Conservation (phyloP, 768 basidiomycete genomes). For the Clitopilus passeckerianus region DNA sequence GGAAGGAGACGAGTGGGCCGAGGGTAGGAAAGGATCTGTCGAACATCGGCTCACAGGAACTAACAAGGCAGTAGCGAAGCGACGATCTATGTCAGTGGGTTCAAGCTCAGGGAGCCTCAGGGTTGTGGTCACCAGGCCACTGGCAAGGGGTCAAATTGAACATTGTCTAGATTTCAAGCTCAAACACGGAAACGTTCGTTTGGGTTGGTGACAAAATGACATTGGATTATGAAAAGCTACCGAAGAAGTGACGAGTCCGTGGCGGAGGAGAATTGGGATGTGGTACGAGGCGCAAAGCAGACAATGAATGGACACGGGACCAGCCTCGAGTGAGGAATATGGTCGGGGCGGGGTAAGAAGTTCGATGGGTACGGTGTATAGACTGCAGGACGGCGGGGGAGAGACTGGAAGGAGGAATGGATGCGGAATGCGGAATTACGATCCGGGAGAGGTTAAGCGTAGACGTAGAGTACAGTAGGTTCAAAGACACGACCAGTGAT, state of each 20-base stretch:
- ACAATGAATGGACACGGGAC: background rate
- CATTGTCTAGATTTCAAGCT: background rate
- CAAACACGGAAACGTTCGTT: too few relatives aligned
- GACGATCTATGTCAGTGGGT: too few relatives aligned
- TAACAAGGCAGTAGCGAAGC: too few relatives aligned
- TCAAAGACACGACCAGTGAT: background rate
- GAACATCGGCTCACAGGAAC: too few relatives aligned
- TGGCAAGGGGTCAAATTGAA: background rate
- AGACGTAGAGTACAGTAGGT: background rate
- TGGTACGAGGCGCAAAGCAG: background rate
- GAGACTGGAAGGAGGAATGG: background rate
- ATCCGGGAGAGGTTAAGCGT: background rate
- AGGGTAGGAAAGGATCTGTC: background rate
- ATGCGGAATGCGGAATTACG: background rate
- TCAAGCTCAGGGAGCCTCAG: background rate
- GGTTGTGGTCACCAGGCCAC: background rate
- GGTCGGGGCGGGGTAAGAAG: background rate
- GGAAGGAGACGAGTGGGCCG: background rate
- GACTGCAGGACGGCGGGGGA: too few relatives aligned
- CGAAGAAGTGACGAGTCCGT: background rate
- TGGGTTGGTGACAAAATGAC: too few relatives aligned
- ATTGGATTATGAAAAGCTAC: background rate
- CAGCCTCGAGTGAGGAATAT: background rate
- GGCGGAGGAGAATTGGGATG: background rate
- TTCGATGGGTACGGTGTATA: background rate